These are phyloP conservation scores for Rhizophagus sp. DNA, from an alignment of 192 early-diverging fungal genomes.

Conservation along the genomic window DNA sequence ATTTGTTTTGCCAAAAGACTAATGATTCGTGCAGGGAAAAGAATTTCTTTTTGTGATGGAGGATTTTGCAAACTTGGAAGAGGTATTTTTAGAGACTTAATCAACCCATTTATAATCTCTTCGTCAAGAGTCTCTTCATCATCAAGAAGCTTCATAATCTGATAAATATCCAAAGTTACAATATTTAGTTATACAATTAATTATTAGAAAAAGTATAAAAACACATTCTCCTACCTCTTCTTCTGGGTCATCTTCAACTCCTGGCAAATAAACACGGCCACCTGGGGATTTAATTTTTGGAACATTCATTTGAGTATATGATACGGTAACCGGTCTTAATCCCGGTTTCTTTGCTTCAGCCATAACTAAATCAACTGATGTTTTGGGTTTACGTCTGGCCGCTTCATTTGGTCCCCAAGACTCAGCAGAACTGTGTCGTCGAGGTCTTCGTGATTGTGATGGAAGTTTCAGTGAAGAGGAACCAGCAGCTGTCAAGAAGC, in stretches of 20 bases:
- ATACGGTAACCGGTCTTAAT: slow-evolving; percentile 20
- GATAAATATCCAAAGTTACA: not conserved
- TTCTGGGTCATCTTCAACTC: slow-evolving; percentile 40
- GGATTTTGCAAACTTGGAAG: slow-evolving; percentile 76
- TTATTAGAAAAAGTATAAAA: not conserved
- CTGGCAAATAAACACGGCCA: slow-evolving; percentile 21
- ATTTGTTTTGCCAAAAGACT: slow-evolving; percentile 83
- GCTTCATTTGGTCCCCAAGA: slow-evolving; percentile 26
- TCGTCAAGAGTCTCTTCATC: slow-evolving; percentile 64
- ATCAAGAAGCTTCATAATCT: slow-evolving; percentile 64
- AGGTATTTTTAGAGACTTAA: slow-evolving; percentile 88
- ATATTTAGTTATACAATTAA: not conserved
- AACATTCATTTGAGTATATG: slow-evolving; percentile 17
- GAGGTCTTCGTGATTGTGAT: slow-evolving; percentile 20
- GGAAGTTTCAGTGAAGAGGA: slow-evolving; percentile 23
- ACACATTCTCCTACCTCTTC: slow-evolving; percentile 31
- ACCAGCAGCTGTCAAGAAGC: slow-evolving; percentile 26
- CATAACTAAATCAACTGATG: slow-evolving; percentile 28
- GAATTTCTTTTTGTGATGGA: slow-evolving; percentile 81
- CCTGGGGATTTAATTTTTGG: slow-evolving; percentile 23
- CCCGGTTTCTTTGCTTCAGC: slow-evolving; percentile 26
- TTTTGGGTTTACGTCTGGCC: slow-evolving; percentile 28
- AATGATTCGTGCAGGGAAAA: slow-evolving; percentile 95
- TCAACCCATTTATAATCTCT: slow-evolving; percentile 88
- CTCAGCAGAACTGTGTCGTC: slow-evolving; percentile 31